Evolutionary conservation across 768 basidiomycete species (phyloP).

Genomic region (Kwoniella botswanensis): DNA sequence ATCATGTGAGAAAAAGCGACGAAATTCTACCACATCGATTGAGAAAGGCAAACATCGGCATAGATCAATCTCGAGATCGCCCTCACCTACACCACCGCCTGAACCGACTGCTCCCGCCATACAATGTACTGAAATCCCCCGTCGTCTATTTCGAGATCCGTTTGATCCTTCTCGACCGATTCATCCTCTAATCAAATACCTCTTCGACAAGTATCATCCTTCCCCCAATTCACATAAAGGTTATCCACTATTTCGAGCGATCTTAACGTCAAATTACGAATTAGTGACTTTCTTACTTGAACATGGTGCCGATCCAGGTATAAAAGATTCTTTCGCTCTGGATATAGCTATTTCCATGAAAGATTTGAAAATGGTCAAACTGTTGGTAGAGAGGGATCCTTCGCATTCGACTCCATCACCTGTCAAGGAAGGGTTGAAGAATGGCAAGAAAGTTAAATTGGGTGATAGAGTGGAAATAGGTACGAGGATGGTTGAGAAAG

Average conservation of each 20-base stretch:
- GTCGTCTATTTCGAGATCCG: conserved; percentile 42
- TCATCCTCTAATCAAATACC: conserved; percentile 48
- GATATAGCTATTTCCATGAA: conserved; percentile 74
- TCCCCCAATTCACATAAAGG: conserved; percentile 74
- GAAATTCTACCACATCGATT: background rate
- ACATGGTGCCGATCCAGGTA: conserved; percentile 72
- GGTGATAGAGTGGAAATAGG: conserved; percentile 36
- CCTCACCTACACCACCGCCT: background rate
- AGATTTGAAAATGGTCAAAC: conserved; percentile 70
- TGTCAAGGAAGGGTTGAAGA: conserved; percentile 8
- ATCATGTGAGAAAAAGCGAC: background rate
- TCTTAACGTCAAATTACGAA: conserved; percentile 68
- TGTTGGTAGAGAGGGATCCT: conserved; percentile 72
- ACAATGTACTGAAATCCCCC: conserved; percentile 36
- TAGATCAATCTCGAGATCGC: conserved; percentile 6
- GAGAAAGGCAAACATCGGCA: background rate
- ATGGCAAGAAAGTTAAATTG: conserved; percentile 26
- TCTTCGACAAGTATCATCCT: conserved; percentile 60
- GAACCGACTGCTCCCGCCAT: conserved; percentile 6
- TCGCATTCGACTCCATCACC: conserved; percentile 28
- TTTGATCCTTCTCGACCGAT: conserved; percentile 18
- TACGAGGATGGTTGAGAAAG: conserved; percentile 37
- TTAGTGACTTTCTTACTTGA: conserved; percentile 74
- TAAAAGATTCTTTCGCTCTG: conserved; percentile 70
- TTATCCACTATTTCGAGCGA: conserved; percentile 80